phyloP scores from a whole-genome alignment of 805 yeast species.

The Ascoidea asiatica region DNA sequence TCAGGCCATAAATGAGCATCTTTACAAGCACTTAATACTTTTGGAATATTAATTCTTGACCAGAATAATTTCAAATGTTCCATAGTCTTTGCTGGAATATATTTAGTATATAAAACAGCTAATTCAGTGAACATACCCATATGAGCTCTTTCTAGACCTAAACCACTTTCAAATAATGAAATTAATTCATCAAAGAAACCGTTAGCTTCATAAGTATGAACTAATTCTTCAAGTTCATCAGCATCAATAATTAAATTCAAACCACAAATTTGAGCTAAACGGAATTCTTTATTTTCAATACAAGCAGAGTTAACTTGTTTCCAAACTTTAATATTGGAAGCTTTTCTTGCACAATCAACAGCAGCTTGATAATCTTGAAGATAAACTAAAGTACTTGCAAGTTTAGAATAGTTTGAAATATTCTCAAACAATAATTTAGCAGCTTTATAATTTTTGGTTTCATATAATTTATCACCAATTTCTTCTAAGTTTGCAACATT shows the following conservation, averaged over 20 bases:
- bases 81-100: constrained; percentile 80
- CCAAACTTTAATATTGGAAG: constrained; percentile 89
- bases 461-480: constrained; percentile 86
- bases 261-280: constrained; percentile 97
- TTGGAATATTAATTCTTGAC: constrained; percentile 97
- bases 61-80: constrained; percentile 96
- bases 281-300: constrained; percentile 86
- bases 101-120: constrained; percentile 82
- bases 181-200: constrained; percentile 90
- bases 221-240: constrained; percentile 87
- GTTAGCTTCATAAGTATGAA: constrained; percentile 69
- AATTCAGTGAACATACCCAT: constrained; percentile 99
- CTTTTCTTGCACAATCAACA: constrained; percentile 97
- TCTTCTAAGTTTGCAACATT: constrained; percentile 87
- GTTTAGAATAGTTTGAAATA: constrained; percentile 86
- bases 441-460: constrained; percentile 73
- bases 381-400: constrained; percentile 93
- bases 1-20: constrained; percentile 94
- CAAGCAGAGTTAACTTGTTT: constrained; percentile 96
- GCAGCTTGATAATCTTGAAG: constrained; percentile 90
- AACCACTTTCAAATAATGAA: constrained; percentile 87
- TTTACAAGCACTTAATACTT: constrained; percentile 89
- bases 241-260: constrained; percentile 94
- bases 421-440: constrained; percentile 79
- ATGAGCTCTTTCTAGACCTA: constrained; percentile 95